These are phyloP conservation scores for Russula griseocarnosa DNA, from an alignment of 768 basidiomycete species.

Conservation along the genomic window DNA sequence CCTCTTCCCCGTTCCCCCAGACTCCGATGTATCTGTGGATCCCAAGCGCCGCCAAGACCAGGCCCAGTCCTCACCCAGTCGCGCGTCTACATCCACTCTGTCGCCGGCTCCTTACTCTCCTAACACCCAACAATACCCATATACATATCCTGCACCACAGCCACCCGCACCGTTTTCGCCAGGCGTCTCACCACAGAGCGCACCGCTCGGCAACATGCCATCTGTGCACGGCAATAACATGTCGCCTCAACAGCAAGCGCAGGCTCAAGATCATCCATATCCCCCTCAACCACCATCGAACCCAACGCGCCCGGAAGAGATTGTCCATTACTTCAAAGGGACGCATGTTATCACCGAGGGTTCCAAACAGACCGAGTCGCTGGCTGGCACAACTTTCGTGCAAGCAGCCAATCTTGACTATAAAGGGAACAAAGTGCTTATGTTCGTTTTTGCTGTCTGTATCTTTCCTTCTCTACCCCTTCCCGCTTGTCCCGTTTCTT, in stretches of 20 bases:
- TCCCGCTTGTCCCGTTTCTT: constrained; percentile 3
- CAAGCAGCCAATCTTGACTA: constrained; percentile 54
- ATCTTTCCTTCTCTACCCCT: constrained; percentile 14
- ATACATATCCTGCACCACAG: constrained; percentile 28
- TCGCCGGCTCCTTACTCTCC: constrained; percentile 28
- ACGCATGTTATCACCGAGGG: constrained; percentile 43
- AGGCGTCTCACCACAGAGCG: constrained; percentile 1
- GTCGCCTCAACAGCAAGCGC: constrained; percentile 15
- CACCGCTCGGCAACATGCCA: constrained; percentile 11
- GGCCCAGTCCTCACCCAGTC: constrained; percentile 14
- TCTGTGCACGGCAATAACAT: constrained; percentile 4
- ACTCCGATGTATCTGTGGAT: constrained; percentile 14
- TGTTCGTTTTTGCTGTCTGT: constrained; percentile 64
- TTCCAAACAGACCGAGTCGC: constrained; percentile 48
- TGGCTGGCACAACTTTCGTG: constrained; percentile 57
- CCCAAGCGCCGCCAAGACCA: constrained; percentile 20
- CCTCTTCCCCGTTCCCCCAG: constrained; percentile 53
- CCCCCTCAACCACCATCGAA: constrained; percentile 8
- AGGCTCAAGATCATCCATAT: constrained; percentile 15
- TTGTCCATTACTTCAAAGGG: constrained; percentile 43
- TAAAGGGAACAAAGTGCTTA: constrained; percentile 50
- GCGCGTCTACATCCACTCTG: constrained; percentile 26
- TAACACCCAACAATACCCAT: constrained; percentile 25
- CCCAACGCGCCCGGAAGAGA: constrained; percentile 33
- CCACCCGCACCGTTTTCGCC: constrained; percentile 19